Evolutionary conservation across 2,329 filamentous ascomycete species (phyloP).

Genomic region (Mycosphaerella arachidis): DNA sequence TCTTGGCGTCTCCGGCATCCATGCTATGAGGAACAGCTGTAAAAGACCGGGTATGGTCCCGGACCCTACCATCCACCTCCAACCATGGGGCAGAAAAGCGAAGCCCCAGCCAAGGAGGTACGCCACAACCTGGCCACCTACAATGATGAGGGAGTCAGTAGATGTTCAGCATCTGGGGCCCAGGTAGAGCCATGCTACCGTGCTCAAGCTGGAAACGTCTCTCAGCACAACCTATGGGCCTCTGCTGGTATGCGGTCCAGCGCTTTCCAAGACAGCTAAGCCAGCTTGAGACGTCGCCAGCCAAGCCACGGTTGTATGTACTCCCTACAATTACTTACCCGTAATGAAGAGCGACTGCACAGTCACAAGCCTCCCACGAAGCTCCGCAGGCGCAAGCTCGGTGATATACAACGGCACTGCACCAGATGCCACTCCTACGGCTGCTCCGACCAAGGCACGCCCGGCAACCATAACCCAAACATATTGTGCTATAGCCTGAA

Average conservation of each 20-base stretch:
- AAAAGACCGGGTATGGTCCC: slow-evolving; percentile 71
- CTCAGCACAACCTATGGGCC: too few relatives aligned
- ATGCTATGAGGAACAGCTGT: slow-evolving; percentile 63
- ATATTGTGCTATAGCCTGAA: slow-evolving; percentile 57
- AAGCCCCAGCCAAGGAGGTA: slow-evolving; percentile 80
- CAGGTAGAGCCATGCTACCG: too few relatives aligned
- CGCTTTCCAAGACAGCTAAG: too few relatives aligned
- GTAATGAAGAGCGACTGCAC: slow-evolving; percentile 80
- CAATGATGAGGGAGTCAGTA: slow-evolving; percentile 65
- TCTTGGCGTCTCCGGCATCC: slow-evolving; percentile 83
- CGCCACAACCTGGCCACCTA: slow-evolving; percentile 80
- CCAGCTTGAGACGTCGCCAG: too few relatives aligned
- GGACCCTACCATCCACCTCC: slow-evolving; percentile 88
- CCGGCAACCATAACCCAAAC: slow-evolving; percentile 65
- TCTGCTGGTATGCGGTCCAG: too few relatives aligned
- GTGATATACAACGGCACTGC: slow-evolving; percentile 64
- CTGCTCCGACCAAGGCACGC: slow-evolving; percentile 64
- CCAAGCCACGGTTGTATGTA: too few relatives aligned
- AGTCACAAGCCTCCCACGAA: slow-evolving; percentile 75
- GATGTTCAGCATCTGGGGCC: too few relatives aligned
- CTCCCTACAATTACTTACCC: slow-evolving; percentile 11
- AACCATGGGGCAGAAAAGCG: slow-evolving; percentile 56
- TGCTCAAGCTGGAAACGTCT: too few relatives aligned
- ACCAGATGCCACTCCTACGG: slow-evolving; percentile 69
- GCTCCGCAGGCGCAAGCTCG: slow-evolving; percentile 25